Conservation (phyloP, 2,329 filamentous ascomycete species). For the Metarhizium humberi region DNA sequence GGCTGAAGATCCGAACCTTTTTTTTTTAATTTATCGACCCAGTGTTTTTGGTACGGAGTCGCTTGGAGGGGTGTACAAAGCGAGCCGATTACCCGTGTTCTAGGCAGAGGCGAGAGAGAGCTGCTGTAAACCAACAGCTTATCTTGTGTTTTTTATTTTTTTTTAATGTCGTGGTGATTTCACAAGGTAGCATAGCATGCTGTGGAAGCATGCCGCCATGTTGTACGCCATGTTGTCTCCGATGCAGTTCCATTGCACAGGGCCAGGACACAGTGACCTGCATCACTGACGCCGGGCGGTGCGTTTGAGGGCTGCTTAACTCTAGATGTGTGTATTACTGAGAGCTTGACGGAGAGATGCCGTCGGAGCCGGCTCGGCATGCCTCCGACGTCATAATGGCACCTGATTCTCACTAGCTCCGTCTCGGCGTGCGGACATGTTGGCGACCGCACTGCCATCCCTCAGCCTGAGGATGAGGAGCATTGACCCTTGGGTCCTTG, state of each 20-base stretch:
- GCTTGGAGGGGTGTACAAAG: background rate
- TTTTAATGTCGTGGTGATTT: background rate
- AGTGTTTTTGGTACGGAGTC: background rate
- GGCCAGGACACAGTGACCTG: background rate
- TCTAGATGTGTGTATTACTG: background rate
- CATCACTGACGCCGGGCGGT: background rate
- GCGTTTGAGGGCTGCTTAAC: background rate
- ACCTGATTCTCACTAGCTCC: background rate
- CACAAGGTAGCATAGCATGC: background rate
- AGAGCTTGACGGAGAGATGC: background rate
- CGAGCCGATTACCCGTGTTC: slow-evolving; percentile 3
- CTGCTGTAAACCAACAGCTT: background rate
- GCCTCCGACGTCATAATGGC: slow-evolving; percentile 11
- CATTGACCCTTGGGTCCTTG: background rate
- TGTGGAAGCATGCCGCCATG: background rate
- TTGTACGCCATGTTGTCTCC: background rate
- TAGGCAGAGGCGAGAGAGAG: background rate
- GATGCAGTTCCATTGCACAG: background rate
- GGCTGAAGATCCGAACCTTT: too few species aligned
- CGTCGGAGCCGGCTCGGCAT: slow-evolving; percentile 14
- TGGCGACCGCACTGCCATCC: background rate
- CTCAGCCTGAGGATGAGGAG: background rate
- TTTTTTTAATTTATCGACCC: too few species aligned
- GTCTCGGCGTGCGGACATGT: background rate
- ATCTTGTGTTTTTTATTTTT: background rate